Conservation (phyloP, 257 asterid species). For the Petrea volubilis region DNA sequence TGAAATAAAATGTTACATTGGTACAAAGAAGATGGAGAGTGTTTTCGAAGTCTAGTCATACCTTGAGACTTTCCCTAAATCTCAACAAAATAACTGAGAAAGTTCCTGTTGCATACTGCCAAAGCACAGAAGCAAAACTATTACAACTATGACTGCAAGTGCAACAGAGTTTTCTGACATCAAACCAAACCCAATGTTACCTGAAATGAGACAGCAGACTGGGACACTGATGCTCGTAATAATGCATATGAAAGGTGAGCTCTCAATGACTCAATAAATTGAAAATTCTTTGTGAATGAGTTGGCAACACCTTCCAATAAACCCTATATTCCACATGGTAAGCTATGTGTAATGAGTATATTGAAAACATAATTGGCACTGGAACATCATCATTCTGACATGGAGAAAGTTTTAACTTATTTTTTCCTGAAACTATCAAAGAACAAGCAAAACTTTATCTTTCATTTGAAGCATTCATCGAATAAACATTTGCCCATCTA, state of each 20-base stretch:
- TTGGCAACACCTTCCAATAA: constrained; percentile 71
- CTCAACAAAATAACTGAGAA: constrained; percentile 76
- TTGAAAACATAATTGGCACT: not conserved
- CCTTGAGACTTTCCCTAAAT: constrained; percentile 93
- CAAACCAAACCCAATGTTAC: constrained; percentile 37
- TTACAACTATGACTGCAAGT: constrained; percentile 25
- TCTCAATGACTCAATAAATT: constrained; percentile 79
- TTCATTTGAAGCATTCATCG: constrained; percentile 11
- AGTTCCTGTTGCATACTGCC: constrained; percentile 84
- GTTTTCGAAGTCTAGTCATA: constrained; percentile 33
- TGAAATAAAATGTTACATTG: constrained; percentile 11
- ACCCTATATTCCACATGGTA: constrained; percentile 50
- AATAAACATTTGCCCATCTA: constrained; percentile 23
- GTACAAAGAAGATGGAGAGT: constrained; percentile 14
- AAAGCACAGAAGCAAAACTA: constrained; percentile 33
- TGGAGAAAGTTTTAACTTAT: not conserved
- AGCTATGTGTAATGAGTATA: constrained; percentile 17
- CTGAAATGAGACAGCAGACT: constrained; percentile 72
- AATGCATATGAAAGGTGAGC: constrained; percentile 89
- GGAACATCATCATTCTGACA: constrained; percentile 6
- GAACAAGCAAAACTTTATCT: constrained; percentile 17
- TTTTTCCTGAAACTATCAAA: constrained; percentile 16
- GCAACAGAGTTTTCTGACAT: constrained; percentile 15
- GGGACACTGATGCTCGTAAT: constrained; percentile 85
- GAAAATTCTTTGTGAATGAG: constrained; percentile 66